A percentile compares a stretch with the other conserved stretches of the same genome.
These are phyloP conservation scores for Anthostomella pinea DNA, from an alignment of 2,329 filamentous ascomycete genomes.

Conservation along the genomic window DNA sequence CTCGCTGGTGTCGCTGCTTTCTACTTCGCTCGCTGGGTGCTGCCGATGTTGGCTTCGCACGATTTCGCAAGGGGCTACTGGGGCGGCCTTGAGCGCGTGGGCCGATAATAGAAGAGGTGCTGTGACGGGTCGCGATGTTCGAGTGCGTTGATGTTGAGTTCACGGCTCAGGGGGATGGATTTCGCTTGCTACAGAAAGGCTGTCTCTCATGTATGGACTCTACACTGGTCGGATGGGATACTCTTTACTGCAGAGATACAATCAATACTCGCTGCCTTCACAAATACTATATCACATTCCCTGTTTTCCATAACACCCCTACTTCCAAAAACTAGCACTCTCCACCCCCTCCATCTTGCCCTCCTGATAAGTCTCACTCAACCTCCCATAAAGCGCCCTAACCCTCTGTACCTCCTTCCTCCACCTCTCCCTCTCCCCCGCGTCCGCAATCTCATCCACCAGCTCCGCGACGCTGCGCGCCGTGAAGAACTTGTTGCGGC, in stretches of 20 bases:
- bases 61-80: no score
- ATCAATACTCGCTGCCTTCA: no score
- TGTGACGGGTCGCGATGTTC: no score
- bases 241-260: neutral
- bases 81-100: no score
- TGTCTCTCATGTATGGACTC: no score
- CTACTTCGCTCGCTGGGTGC: no score
- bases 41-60: no score
- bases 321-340: conserved; percentile 50
- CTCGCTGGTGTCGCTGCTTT: no score
- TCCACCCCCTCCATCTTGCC: conserved; percentile 41
- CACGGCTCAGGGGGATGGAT: neutral
- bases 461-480: conserved; percentile 42
- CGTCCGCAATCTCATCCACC: conserved; percentile 35
- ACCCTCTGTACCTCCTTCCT: conserved; percentile 43
- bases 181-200: neutral
- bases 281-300: no score
- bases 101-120: no score
- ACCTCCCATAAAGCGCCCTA: conserved; percentile 44
- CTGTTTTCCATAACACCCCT: neutral
- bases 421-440: conserved; percentile 33
- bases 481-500: conserved; percentile 54
- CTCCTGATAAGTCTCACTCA: conserved; percentile 49
- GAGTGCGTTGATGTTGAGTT: no score
- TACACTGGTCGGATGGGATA: no score